Conservation (phyloP, 768 basidiomycete genomes). For the Suillus clintonianus region DNA sequence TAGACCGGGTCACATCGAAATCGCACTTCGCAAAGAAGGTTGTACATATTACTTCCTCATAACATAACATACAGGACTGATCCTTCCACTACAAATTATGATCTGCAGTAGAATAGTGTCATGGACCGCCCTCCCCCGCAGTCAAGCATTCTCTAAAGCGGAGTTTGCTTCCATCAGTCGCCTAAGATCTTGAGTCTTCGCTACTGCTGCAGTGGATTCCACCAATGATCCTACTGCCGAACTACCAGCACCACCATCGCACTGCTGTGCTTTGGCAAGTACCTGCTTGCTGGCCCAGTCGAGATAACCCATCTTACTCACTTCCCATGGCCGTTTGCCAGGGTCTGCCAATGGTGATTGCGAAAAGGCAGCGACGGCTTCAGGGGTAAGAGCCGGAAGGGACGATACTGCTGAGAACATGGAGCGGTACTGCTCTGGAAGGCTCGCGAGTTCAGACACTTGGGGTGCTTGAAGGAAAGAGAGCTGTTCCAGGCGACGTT, state of each 20-base stretch:
- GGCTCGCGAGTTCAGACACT: conserved; percentile 36
- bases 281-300: conserved; percentile 74
- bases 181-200: conserved; percentile 19
- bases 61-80: neutral
- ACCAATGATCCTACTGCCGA: conserved; percentile 22
- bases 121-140: neutral
- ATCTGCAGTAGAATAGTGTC: neutral
- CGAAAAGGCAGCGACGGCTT: conserved; percentile 38
- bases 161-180: conserved; percentile 12
- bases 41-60: neutral
- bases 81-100: neutral
- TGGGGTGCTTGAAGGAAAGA: conserved; percentile 45
- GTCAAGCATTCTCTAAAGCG: neutral
- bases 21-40: neutral
- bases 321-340: conserved; percentile 79
- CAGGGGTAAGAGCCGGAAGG: conserved; percentile 47
- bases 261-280: conserved; percentile 34
- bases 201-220: conserved; percentile 19
- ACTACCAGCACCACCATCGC: conserved; percentile 16
- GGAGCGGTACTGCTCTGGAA: conserved; percentile 42
- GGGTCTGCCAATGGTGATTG: conserved; percentile 44
- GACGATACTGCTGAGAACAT: conserved; percentile 52
- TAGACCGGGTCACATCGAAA: neutral
- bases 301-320: conserved; percentile 69
- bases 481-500: conserved; percentile 43